Evolutionary conservation across 163 green algal species (phyloP).

Genomic region (Scenedesmus sp.): DNA sequence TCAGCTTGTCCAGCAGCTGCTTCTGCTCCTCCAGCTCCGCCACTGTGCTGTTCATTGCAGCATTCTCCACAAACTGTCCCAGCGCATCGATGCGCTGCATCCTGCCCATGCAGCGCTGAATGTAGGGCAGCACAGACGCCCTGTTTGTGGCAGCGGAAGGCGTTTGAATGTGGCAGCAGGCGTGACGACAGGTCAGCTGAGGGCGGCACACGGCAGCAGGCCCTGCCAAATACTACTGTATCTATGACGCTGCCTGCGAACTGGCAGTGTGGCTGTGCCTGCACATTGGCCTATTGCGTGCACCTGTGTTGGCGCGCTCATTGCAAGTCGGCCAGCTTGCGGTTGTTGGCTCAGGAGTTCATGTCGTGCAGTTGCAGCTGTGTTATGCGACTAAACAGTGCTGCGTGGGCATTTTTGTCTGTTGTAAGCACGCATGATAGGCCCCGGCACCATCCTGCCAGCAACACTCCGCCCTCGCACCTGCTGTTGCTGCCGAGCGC

Average conservation of each 20-base stretch:
- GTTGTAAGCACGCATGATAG: not conserved
- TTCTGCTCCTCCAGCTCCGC: not conserved
- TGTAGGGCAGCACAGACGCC: not conserved
- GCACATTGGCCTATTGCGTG: not conserved
- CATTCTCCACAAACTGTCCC: not conserved
- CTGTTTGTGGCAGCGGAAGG: not conserved
- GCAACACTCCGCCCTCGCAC: not conserved
- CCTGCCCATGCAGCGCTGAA: not conserved
- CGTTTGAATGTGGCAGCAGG: not conserved
- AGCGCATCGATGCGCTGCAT: not conserved
- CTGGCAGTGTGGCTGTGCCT: not conserved
- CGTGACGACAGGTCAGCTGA: not conserved
- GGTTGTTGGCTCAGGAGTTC: not conserved
- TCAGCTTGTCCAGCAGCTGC: not conserved
- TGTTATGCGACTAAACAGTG: not conserved
- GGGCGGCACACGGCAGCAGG: not conserved
- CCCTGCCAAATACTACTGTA: not conserved
- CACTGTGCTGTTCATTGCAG: not conserved
- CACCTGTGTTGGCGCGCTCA: not conserved
- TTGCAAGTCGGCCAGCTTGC: not conserved
- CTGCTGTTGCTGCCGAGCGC: constrained; percentile 20
- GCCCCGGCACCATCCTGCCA: too few species aligned
- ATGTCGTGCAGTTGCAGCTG: not conserved
- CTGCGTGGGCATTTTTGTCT: not conserved
- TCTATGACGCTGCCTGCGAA: not conserved